Evolutionary conservation across 73 alveolate genomes (phyloP), one percentile per base, ranked within the genome.

Genomic region (Uronychia binucleata): DNA sequence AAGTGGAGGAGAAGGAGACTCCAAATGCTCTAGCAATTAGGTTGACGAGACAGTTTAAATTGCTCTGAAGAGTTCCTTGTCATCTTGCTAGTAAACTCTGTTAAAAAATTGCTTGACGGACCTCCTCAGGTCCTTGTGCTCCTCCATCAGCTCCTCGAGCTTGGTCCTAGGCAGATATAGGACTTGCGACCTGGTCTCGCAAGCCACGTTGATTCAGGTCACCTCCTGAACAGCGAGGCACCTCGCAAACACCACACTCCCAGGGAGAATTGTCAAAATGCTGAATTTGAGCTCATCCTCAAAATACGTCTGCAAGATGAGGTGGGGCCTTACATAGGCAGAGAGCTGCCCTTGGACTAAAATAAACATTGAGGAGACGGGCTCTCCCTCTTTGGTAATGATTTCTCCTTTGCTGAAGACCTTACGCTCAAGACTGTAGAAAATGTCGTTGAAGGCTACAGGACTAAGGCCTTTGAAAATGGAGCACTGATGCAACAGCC

Each of bases 381-480:
- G 58, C 58, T 88, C 94, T 11, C 88, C 91, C 0, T 82, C 82
- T 26, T 83, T 58, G 31, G 82, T 34, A 1, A 88, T 1, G 28
- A 83, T 75, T 1, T 88, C 80, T n/a, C 86, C 94, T 75, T 88
- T 81, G 59, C 35, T 28, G 33, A 5, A 88, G 60, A 31, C 46
- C 5, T 26, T 34, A 1, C 78, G 35, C 74, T 82, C 34, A 77
- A 82, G 33, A 58, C 57, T 76, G 59, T 77, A 88, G 35, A 82
- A 31, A 1, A 83, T 81, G 34, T 88, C 94, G 83, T 80, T 82
- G 1, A 88, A 28, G 25, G 94, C 88, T 19, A 77, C 88, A n/a
- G 83, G 80, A 14, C 85, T 46, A 46, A 88, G 31, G 27, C 81
- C 91, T 59, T 83, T 29, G 79, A 88, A 83, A 74, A 31, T 77